Conservation (phyloP, 306 rosid genomes). For the Lupinus albus region DNA sequence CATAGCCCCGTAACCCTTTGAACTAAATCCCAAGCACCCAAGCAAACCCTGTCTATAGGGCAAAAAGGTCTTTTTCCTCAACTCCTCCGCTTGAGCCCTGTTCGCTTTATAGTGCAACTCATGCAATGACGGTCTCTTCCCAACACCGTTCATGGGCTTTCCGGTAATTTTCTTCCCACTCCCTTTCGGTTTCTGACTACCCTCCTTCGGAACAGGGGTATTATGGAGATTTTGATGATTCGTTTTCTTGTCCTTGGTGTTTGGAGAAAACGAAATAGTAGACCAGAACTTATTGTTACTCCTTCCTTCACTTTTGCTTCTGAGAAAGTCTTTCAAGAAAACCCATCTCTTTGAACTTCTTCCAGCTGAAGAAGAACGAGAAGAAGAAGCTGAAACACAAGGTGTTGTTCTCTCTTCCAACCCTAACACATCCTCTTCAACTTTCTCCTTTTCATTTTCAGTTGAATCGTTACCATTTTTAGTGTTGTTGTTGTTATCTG, state of each 20-base stretch:
- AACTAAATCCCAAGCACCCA: slow-evolving; percentile 94
- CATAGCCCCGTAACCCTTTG: slow-evolving; percentile 94
- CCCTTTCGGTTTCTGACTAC: slow-evolving; percentile 14
- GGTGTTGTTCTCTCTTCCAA: slow-evolving; percentile 54
- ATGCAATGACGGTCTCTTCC: slow-evolving; percentile 82
- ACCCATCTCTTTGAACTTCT: slow-evolving; percentile 91
- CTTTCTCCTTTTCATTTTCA: slow-evolving; percentile 44
- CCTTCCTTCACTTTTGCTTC: slow-evolving; percentile 97
- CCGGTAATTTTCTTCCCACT: slow-evolving; percentile 57
- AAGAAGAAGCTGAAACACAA: slow-evolving; percentile 79
- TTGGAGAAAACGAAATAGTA: slow-evolving; percentile 66
- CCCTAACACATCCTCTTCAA: neutral
- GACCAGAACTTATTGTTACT: slow-evolving; percentile 93
- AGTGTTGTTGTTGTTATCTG: too few relatives aligned
- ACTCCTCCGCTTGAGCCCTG: slow-evolving; percentile 88
- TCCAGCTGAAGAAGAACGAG: slow-evolving; percentile 91
- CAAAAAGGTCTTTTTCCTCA: slow-evolving; percentile 90
- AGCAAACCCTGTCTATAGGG: slow-evolving; percentile 90
- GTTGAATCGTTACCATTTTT: neutral
- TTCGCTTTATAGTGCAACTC: slow-evolving; percentile 92
- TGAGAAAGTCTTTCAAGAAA: slow-evolving; percentile 80
- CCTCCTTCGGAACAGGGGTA: slow-evolving; percentile 42
- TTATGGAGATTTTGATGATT: neutral
- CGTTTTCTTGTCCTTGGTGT: slow-evolving; percentile 69
- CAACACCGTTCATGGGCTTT: slow-evolving; percentile 75